A percentile compares a stretch with the other conserved stretches of the same genome.
phyloP scores from a whole-genome alignment of 768 basidiomycete species.

The Calocera cornea region DNA sequence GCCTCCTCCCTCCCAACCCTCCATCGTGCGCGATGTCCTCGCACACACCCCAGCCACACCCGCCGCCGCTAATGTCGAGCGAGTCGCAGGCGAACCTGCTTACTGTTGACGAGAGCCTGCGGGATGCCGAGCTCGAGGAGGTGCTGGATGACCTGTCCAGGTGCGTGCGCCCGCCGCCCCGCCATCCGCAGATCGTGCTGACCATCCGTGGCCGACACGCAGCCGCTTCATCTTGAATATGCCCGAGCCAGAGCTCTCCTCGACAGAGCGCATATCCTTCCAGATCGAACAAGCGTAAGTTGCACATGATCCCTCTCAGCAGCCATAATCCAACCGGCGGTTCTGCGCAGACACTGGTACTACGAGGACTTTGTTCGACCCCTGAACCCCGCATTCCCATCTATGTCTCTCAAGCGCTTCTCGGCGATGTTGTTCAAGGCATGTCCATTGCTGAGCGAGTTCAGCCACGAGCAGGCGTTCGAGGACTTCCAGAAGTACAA shows the following conservation, averaged over 20 bases:
- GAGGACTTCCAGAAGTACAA: slow-evolving; percentile 91
- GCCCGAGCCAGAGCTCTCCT: slow-evolving; percentile 80
- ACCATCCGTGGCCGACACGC: slow-evolving; percentile 7
- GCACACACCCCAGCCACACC: not conserved
- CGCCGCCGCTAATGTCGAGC: not conserved
- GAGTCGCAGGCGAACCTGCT: not conserved
- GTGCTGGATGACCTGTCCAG: slow-evolving; percentile 85
- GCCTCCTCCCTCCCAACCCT: not conserved
- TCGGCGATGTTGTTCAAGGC: slow-evolving; percentile 79
- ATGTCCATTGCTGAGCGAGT: slow-evolving; percentile 69
- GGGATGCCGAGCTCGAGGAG: slow-evolving; percentile 61
- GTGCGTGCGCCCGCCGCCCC: slow-evolving; percentile 31
- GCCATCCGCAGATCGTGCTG: slow-evolving; percentile 13
- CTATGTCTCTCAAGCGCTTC: slow-evolving; percentile 81
- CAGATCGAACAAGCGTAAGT: slow-evolving; percentile 98
- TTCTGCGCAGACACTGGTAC: slow-evolving; percentile 77
- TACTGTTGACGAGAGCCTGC: not conserved
- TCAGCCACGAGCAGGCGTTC: slow-evolving; percentile 73
- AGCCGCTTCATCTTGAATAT: slow-evolving; percentile 96
- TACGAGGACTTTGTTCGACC: slow-evolving; percentile 98
- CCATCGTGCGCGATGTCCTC: not conserved
- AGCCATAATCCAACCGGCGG: slow-evolving; percentile 10
- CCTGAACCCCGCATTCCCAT: slow-evolving; percentile 73
- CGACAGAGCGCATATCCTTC: slow-evolving; percentile 89
- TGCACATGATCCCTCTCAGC: slow-evolving; percentile 4